Evolutionary conservation across 805 yeast genomes (phyloP).

Genomic region (Suhomyces canberraensis): DNA sequence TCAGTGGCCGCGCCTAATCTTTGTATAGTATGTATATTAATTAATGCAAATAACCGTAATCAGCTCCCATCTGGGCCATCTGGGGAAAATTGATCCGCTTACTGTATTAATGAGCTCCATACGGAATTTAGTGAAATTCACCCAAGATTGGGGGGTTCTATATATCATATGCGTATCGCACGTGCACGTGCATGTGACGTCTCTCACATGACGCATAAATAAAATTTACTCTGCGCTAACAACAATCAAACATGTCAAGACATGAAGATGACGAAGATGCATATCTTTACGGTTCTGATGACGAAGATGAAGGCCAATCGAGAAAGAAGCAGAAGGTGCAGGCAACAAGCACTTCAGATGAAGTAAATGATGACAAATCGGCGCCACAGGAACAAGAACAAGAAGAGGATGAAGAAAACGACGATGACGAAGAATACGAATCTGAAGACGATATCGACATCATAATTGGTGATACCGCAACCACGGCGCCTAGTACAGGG

Average conservation of each 20-base stretch:
- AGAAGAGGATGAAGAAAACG: constrained; percentile 16
- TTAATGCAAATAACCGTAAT: too few relatives aligned
- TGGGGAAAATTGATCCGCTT: too few relatives aligned
- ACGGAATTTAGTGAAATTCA: too few relatives aligned
- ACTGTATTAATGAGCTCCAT: too few relatives aligned
- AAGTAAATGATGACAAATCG: constrained; percentile 14
- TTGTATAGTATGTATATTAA: too few relatives aligned
- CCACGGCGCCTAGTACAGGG: constrained; percentile 17
- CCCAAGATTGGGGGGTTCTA: too few relatives aligned
- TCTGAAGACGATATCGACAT: constrained; percentile 77
- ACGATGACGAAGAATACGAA: constrained; percentile 30
- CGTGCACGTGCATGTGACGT: not conserved
- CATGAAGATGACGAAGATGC: constrained; percentile 63
- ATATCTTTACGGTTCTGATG: constrained; percentile 59
- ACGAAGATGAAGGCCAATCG: constrained; percentile 24
- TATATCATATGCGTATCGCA: too few relatives aligned
- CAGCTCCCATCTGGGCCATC: too few relatives aligned
- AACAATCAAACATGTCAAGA: constrained; percentile 8
- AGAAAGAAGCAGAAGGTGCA: constrained; percentile 29
- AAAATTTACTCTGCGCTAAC: not conserved
- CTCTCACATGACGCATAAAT: not conserved
- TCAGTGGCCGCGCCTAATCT: constrained; percentile 5
- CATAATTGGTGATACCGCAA: constrained; percentile 51
- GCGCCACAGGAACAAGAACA: constrained; percentile 19
- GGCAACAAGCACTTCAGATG: constrained; percentile 14